Base-by-base conservation (phyloP, 1,284 basidiomycete species). In the Puccinia sorghi region DNA sequence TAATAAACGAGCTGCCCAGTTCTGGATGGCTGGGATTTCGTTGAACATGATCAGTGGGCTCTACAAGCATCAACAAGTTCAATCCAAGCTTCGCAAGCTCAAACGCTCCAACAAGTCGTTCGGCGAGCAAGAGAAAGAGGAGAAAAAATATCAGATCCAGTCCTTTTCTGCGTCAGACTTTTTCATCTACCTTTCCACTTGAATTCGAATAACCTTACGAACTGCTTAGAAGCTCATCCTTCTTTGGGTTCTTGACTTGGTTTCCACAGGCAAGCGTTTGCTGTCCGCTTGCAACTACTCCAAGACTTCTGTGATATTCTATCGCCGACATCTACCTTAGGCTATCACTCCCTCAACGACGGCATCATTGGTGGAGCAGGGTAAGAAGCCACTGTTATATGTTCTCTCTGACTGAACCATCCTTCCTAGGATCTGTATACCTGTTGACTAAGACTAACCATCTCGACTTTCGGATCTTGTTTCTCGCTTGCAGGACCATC, bases 11-110 rank as follows among this genome's bases (percentile, higher is more conserved):
- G 90, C 94, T 5, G 92, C 92, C 84, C 89, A 91, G 73, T 92
- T 94, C 86, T 99, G 96, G 96, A 87, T 97, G 59, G 87, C 90
- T 12, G 97, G 95, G 2, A 93, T 97, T 81, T 78, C 73, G 20
- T 37, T 75, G 20, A 82, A 84, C 69, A 75, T 82, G 37, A 83
- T 71, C 22, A 54, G 63, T 22, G 56, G 66, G 27, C 37, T 78
- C 41, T 70, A 59, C 22, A 69, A 78, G 25, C 57, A 59, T 13
- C 66, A 63, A 17, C 75, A 71, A 63, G 57, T 71, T 59, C 64
- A 57, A 25, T 37, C 39, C 6, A 61, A 71, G 59, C 50, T 63
- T 37, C 27, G 22, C 17, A 70, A 41, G 41, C 15, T 46, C 57
- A 69, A 50, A 13, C 56, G 59, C 7, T 13, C 25, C 32, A 52